Base-by-base conservation (phyloP, 2,329 filamentous ascomycete genomes). In the Hypoxylon sp. region DNA sequence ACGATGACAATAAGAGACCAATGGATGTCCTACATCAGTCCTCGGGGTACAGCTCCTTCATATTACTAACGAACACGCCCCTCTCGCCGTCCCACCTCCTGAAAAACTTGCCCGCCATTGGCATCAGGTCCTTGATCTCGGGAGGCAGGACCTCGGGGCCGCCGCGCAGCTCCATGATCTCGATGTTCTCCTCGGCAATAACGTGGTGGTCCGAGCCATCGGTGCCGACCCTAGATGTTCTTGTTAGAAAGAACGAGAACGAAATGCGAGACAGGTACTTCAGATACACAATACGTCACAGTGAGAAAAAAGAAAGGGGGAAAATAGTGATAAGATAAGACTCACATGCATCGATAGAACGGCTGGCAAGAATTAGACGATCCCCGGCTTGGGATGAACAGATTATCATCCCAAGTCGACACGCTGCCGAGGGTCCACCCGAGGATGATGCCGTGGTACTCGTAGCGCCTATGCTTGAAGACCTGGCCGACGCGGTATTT, bases 271-370 rank as follows among this genome's bases (percentile, higher is more conserved):
- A 9, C 6, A 31, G 8, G 29, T 6, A 26, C 26, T 4, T 26
- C 26, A 4, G 6, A 26, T 26, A 26, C 26, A 6, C 26, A 26
- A 26, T 26, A 26, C 26, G 26, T 31, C 29, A 9, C 5, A 31
- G 29, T 1, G 29, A 6, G 29, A 9, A 9, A 9, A 26, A 31
- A 75, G 75, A 66, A 78, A 77, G 61, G 10, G 48, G 71, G 22
- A 61, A 71, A 75, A 22, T 22, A 22, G 19, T 22, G 55, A 13
- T 17, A 78, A 63, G 26, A 26, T 62, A 48, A 51, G 51, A 89
- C 94, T 85, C 82, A 97, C 93, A 98, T 84, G 75, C 93, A 93
- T 73, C 94, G 92, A 78, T 97, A 98, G 74, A 94, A 97, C 35
- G 90, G 90, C 80, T 93, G 82, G 1, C 89, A 90, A 59, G 84